Evolutionary conservation across 2,329 filamentous ascomycete genomes (phyloP).

Genomic region (Endothia cerciana): DNA sequence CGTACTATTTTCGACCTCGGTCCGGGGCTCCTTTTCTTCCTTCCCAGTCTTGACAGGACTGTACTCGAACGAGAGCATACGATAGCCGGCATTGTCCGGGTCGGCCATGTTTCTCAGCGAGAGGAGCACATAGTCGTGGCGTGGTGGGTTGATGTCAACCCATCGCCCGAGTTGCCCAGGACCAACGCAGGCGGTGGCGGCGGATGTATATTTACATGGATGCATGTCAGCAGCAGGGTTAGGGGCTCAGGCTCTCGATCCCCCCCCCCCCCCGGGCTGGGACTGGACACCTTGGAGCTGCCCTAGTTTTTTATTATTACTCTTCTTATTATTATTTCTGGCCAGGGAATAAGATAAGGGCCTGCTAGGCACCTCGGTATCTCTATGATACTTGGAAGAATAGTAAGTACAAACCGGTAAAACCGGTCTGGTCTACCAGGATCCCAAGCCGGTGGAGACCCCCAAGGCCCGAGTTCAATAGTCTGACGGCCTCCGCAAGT

Average conservation of each 20-base stretch:
- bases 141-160: neutral
- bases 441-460: too few species aligned
- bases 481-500: too few species aligned
- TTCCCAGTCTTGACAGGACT: neutral
- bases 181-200: neutral
- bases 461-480: too few species aligned
- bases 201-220: neutral
- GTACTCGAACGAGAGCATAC: slow-evolving; percentile 26
- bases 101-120: slow-evolving; percentile 17
- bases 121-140: neutral
- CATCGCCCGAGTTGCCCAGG: neutral
- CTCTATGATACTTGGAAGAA: neutral
- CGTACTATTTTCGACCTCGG: neutral
- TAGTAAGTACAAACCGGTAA: too few species aligned
- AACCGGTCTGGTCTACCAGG: too few species aligned
- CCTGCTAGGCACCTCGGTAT: too few species aligned
- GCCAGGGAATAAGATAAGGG: too few species aligned
- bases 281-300: neutral
- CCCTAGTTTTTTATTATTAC: neutral
- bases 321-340: neutral
- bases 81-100: slow-evolving; percentile 19
- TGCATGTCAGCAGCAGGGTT: slow-evolving; percentile 6
- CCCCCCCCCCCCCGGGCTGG: neutral
- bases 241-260: neutral
- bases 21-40: neutral